Conservation (phyloP, 2,329 filamentous ascomycete species). For the Colletotrichum shisoi region DNA sequence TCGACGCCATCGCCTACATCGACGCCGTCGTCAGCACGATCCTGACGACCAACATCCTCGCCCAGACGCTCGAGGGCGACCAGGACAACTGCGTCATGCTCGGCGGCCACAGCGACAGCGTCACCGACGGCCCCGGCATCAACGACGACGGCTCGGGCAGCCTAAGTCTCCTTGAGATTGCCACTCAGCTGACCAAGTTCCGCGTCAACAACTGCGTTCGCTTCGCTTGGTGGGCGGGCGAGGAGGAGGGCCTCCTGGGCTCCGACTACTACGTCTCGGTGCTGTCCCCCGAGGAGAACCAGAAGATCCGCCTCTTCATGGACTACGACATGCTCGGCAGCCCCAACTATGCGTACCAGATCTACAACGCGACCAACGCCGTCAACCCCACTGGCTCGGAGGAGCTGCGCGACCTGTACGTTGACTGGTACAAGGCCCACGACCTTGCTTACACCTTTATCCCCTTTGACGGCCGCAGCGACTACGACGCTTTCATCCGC, state of each 20-base stretch:
- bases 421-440: slow-evolving; percentile 69
- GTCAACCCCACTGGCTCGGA: slow-evolving; percentile 75
- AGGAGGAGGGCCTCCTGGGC: slow-evolving; percentile 71
- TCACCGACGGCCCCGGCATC: slow-evolving; percentile 72
- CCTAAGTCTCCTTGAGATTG: slow-evolving; percentile 68
- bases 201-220: slow-evolving; percentile 70
- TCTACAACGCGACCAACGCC: slow-evolving; percentile 76
- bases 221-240: slow-evolving; percentile 73
- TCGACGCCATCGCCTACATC: slow-evolving; percentile 67
- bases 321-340: slow-evolving; percentile 76
- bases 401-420: slow-evolving; percentile 72
- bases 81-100: slow-evolving; percentile 71
- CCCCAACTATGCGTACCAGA: slow-evolving; percentile 71
- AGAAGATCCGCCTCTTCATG: slow-evolving; percentile 71
- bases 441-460: slow-evolving; percentile 74
- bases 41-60: slow-evolving; percentile 67
- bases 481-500: slow-evolving; percentile 80
- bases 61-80: slow-evolving; percentile 68
- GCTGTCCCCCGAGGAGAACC: slow-evolving; percentile 65
- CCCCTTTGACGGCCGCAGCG: slow-evolving; percentile 79
- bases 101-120: slow-evolving; percentile 70
- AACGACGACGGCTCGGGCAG: slow-evolving; percentile 80
- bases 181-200: slow-evolving; percentile 65
- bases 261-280: slow-evolving; percentile 68
- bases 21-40: slow-evolving; percentile 64